These are phyloP conservation scores for Cryptococcus floricola DNA, from an alignment of 1,284 basidiomycete species.

Conservation along the genomic window DNA sequence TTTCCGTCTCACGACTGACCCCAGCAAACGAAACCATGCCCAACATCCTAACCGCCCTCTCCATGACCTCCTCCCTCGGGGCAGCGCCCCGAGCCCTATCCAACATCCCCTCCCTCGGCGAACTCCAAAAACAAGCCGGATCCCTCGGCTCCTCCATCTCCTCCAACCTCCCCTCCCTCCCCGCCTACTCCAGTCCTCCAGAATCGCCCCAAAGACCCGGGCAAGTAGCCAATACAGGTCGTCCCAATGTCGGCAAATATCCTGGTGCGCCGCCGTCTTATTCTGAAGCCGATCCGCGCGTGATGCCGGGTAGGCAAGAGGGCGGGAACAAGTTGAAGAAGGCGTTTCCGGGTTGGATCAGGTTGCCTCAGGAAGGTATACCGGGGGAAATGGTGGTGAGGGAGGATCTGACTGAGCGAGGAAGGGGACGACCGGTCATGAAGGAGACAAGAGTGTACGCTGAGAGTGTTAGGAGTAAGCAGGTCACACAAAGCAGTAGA, in stretches of 20 bases:
- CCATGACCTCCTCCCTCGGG: background rate
- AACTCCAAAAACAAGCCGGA: constrained; percentile 5
- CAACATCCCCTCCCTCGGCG: constrained; percentile 3
- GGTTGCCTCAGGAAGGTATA: background rate
- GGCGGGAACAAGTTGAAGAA: constrained; percentile 4
- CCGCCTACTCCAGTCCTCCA: background rate
- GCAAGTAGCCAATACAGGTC: background rate
- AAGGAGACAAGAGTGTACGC: constrained; percentile 1
- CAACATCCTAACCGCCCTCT: background rate
- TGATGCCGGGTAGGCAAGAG: background rate
- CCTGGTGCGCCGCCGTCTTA: background rate
- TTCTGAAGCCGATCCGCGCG: background rate
- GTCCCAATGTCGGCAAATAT: background rate
- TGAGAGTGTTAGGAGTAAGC: constrained; percentile 4
- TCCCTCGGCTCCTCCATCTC: background rate
- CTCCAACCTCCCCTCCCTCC: background rate
- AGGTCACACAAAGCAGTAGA: background rate
- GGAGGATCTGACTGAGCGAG: too few relatives aligned
- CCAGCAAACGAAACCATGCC: background rate
- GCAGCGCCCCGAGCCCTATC: background rate
- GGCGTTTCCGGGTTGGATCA: background rate
- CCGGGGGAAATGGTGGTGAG: background rate
- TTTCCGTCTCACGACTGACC: background rate
- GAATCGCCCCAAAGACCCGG: background rate
- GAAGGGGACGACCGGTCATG: background rate